Evolutionary conservation across 805 yeast species (phyloP), one percentile per base, ranked within the genome.

Genomic region (Novakomyces olei): DNA sequence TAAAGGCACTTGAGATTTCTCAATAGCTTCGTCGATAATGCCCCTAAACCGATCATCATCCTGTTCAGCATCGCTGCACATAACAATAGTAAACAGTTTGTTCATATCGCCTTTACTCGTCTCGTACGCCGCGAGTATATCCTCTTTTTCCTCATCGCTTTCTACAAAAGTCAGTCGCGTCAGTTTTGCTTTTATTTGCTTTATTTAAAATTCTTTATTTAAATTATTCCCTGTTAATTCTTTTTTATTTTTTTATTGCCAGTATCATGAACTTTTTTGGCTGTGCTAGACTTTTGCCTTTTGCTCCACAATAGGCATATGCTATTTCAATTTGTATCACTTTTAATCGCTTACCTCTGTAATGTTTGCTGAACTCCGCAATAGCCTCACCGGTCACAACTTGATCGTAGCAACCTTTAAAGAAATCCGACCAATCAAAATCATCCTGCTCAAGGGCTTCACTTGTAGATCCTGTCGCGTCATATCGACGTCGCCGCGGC

Each of bases 91-190:
- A 45, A 80, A 75, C 4, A 80, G 54, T 32, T 58, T 57, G 29
- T 72, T 55, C 43, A 80, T 66, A 43, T 77, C 78, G 4, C 92
- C 92, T 9, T 67, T 61, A 29, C 61, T 60, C 41, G 58, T 65
- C 5, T 57, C 49, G 54, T 73, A 73, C 31, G 63, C 58, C 29
- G 65, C 63, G 27, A 67, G 36, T n/a, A 81, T 60, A 45, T 81
- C 93, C 3, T 54, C 55, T 19, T 44, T 42, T 39, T 54, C 63
- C 33, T 54, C 39, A 12, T 37, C 43, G n/a, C n/a, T n/a, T n/a
- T 32, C 15, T 12, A 15, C 28, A 5, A 19, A 10, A 8, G 25
- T 28, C 20, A 33, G 24, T 10, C 24, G 12, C 14, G 14, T 5
- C 16, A 4, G 20, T 22, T 17, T 17, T n/a, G 30, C 10, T 1